phyloP scores from a whole-genome alignment of 2,329 filamentous ascomycete species.

The Ramularia endophylla region DNA sequence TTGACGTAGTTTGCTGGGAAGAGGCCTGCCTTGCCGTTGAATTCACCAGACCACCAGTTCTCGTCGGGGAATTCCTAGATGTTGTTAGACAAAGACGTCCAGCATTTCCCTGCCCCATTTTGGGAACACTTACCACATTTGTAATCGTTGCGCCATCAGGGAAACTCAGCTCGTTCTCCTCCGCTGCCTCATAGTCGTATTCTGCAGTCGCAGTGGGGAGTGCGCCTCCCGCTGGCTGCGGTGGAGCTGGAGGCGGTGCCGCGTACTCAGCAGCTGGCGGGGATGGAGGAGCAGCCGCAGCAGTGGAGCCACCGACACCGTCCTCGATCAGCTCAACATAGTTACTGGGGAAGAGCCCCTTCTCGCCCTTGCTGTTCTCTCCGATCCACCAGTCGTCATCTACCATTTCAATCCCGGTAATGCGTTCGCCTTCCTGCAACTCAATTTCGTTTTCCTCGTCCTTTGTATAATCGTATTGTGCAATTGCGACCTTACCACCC shows the following conservation, averaged over 20 bases:
- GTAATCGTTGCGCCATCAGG: slow-evolving; percentile 80
- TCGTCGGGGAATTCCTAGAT: slow-evolving; percentile 87
- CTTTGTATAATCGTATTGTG: slow-evolving; percentile 96
- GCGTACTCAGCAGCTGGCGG: slow-evolving; percentile 30
- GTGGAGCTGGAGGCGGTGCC: slow-evolving; percentile 18
- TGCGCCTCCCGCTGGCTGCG: slow-evolving; percentile 40
- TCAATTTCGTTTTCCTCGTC: slow-evolving; percentile 97
- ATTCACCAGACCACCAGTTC: slow-evolving; percentile 96
- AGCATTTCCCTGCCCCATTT: not conserved
- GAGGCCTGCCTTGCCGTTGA: slow-evolving; percentile 70
- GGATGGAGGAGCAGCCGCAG: slow-evolving; percentile 38
- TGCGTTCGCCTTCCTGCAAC: slow-evolving; percentile 77
- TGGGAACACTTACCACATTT: slow-evolving; percentile 57
- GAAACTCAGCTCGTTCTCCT: slow-evolving; percentile 84
- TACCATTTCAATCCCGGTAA: slow-evolving; percentile 93
- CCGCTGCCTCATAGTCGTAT: slow-evolving; percentile 95
- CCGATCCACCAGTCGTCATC: slow-evolving; percentile 99
- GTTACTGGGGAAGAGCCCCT: slow-evolving; percentile 91
- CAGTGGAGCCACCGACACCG: slow-evolving; percentile 31
- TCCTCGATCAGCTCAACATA: slow-evolving; percentile 79
- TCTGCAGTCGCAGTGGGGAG: slow-evolving; percentile 64
- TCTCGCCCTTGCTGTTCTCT: slow-evolving; percentile 75
- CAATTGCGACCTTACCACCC: slow-evolving; percentile 65
- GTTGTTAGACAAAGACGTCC: slow-evolving; percentile 21
- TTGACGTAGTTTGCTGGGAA: slow-evolving; percentile 58